phyloP scores from a whole-genome alignment of 257 asterid genomes.

The Nicotiana obtusifolia region DNA sequence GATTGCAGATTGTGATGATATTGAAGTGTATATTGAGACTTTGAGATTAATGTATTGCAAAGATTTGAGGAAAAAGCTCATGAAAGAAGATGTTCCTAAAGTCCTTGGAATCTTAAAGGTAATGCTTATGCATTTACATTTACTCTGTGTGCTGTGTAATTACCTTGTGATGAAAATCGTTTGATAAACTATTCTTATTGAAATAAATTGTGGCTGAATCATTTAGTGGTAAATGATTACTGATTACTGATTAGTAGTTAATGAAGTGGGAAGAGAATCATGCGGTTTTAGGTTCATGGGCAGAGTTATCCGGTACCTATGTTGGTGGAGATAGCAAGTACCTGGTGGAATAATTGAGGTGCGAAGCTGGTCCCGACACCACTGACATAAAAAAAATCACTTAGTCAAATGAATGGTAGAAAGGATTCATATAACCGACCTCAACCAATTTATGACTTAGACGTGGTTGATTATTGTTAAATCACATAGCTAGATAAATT shows the following conservation, averaged over 20 bases:
- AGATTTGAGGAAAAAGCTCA: slow-evolving; percentile 81
- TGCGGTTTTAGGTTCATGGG: no score
- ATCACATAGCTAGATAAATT: no score
- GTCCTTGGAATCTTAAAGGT: slow-evolving; percentile 95
- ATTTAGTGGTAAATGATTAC: not conserved
- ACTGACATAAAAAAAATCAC: no score
- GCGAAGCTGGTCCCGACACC: no score
- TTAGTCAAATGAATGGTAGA: not conserved
- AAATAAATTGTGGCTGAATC: not conserved
- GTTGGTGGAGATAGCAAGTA: no score
- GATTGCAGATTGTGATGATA: slow-evolving; percentile 94
- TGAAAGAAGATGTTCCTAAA: slow-evolving; percentile 72
- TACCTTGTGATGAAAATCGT: not conserved
- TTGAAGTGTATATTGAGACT: slow-evolving; percentile 83
- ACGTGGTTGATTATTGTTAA: not conserved
- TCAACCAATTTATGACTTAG: not conserved
- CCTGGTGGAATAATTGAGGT: no score
- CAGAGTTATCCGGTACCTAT: no score
- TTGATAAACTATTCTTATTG: not conserved
- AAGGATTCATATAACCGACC: not conserved
- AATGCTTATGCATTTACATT: slow-evolving; percentile 1
- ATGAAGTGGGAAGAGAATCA: not conserved
- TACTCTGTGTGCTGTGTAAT: not conserved
- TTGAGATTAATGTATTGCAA: slow-evolving; percentile 80
- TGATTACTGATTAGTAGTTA: no score